Conservation (phyloP, 345 rosid genomes). For the Garcia nutans region DNA sequence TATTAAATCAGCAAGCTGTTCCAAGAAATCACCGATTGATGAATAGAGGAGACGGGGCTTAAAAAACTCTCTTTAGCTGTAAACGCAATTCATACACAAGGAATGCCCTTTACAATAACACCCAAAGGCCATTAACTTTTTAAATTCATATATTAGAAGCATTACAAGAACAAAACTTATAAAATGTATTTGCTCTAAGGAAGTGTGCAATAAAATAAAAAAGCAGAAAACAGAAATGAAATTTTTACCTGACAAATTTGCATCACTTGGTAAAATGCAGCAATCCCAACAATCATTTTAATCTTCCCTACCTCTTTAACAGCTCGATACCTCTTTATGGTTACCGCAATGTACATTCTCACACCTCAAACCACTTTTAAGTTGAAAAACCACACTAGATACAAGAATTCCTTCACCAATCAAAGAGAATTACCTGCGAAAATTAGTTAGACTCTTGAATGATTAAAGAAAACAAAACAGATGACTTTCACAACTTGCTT, state of each 20-base stretch:
- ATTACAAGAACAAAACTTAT: neutral
- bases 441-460: neutral
- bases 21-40: neutral
- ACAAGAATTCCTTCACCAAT: constrained; percentile 21
- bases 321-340: constrained; percentile 68
- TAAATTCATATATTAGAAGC: neutral
- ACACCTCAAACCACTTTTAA: constrained; percentile 41
- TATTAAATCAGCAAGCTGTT: neutral
- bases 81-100: neutral
- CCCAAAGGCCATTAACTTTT: neutral
- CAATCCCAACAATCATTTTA: constrained; percentile 73
- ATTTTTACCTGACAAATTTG: constrained; percentile 85
- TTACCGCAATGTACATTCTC: constrained; percentile 79
- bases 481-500: neutral
- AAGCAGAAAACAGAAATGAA: neutral
- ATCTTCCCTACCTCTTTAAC: constrained; percentile 71
- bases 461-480: neutral
- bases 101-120: neutral
- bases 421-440: constrained; percentile 38
- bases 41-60: neutral
- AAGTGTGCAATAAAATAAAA: neutral
- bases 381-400: constrained; percentile 15
- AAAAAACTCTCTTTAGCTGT: neutral
- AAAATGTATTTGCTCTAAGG: neutral
- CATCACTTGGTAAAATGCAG: constrained; percentile 66